phyloP scores from a whole-genome alignment of 805 yeast species.

The Kluyveromyces starmeri region DNA sequence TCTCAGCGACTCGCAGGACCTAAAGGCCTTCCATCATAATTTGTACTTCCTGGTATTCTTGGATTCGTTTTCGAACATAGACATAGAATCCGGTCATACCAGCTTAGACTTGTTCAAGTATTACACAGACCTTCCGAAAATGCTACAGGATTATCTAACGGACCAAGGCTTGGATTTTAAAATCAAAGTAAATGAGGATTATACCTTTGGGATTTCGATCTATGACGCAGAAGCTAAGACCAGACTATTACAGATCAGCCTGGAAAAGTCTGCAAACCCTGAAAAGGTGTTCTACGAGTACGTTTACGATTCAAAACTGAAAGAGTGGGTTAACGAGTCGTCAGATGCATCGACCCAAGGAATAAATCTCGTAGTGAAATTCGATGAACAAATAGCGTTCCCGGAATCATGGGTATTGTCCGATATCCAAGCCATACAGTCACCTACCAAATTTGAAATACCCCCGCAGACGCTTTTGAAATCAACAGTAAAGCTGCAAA shows the following conservation, averaged over 20 bases:
- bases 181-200: slow-evolving; percentile 20
- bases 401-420: slow-evolving; percentile 19
- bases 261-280: slow-evolving; percentile 18
- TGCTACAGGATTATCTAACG: slow-evolving; percentile 15
- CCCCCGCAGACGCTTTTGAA: slow-evolving; percentile 4
- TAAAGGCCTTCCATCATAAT: slow-evolving; percentile 27
- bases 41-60: slow-evolving; percentile 25
- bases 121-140: slow-evolving; percentile 23
- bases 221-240: slow-evolving; percentile 4
- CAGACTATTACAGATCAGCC: slow-evolving; percentile 17
- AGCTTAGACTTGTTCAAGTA: slow-evolving; percentile 26
- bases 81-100: slow-evolving; percentile 17
- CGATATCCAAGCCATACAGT: slow-evolving; percentile 14
- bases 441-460: slow-evolving; percentile 2
- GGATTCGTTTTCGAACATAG: slow-evolving; percentile 26
- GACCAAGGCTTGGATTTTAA: slow-evolving; percentile 12
- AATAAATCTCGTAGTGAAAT: slow-evolving; percentile 21
- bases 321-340: slow-evolving; percentile 24
- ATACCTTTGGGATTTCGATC: slow-evolving; percentile 26
- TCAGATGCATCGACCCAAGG: slow-evolving; percentile 22
- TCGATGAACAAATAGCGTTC: slow-evolving; percentile 13
- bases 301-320: slow-evolving; percentile 13
- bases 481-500: slow-evolving; percentile 11
- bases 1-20: slow-evolving; percentile 19
- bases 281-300: slow-evolving; percentile 24